Base-by-base conservation (phyloP, 441 rosid genomes). In the Adansonia grandidieri region DNA sequence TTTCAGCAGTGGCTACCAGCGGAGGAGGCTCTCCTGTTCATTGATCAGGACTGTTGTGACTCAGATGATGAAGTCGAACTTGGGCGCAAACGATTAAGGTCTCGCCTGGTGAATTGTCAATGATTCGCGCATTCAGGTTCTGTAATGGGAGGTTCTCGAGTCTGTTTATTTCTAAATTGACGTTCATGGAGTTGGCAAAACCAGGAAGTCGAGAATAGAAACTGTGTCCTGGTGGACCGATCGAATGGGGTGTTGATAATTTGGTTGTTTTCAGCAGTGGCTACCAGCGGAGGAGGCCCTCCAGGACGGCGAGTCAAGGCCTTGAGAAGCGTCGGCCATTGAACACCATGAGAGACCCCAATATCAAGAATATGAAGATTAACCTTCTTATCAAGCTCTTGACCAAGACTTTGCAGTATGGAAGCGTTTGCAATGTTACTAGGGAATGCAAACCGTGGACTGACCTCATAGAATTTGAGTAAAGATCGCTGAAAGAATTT, bases 341-440 rank as follows among this genome's bases (percentile, higher is more conserved):
- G 99, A 66, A 94, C 91, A 40, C 97, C 98, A 69, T 95, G 98
- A 72, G 99, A 95, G 64, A 93, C 94, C 6, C 97, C 96, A 24
- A 95, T 91, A 80, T 95, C 98, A 42, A 93, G 88, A 80, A 95
- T 85, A 82, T 95, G 97, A 54, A 93, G 88, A 77, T 65, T 82
- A 0, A 71, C 71, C 8, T 77, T 75, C 20, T 81, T 81, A 45
- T 74, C 80, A 10, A 77, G 80, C 22, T 85, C 88, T 75, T 89
- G 92, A 54, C 80, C 82, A 65, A 93, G 89, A 79, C 91, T 81
- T 81, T 95, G 97, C 64, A 93, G 88, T 79, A 95, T 91, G 8
- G 92, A 93, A 71, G 96, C 85, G 84, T 95, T 95, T 22, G 95
- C 93, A 72, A 95, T 81, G 84, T 88, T 93, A 50, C 88, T 92